Conservation (phyloP, 805 yeast species). For the Suhomyces faveliae region DNA sequence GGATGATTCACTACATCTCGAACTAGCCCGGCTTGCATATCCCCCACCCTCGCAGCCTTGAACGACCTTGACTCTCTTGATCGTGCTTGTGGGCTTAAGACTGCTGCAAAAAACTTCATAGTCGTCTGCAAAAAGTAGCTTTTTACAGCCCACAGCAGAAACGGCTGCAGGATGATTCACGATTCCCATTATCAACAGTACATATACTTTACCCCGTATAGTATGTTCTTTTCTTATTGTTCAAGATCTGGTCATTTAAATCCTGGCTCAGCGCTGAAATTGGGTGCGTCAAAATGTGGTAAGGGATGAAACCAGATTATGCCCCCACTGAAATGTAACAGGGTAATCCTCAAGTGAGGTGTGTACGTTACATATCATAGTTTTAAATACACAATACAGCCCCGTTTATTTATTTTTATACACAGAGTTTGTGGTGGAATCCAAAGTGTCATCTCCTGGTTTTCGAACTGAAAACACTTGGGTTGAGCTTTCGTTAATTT, state of each 20-base stretch:
- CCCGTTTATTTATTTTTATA: neutral
- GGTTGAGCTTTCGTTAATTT: neutral
- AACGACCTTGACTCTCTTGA: neutral
- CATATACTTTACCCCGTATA: neutral
- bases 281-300: neutral
- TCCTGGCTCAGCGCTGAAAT: slow-evolving; percentile 1
- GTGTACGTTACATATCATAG: neutral
- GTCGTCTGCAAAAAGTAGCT: neutral
- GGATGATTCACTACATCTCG: neutral
- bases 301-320: neutral
- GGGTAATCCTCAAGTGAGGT: neutral
- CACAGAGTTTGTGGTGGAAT: neutral
- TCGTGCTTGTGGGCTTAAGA: neutral
- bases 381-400: neutral
- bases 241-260: neutral
- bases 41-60: neutral
- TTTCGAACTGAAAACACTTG: slow-evolving; percentile 1
- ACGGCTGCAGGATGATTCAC: neutral
- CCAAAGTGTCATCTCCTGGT: neutral
- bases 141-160: neutral
- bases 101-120: neutral
- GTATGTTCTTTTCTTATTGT: neutral
- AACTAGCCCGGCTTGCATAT: neutral
- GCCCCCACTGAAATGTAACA: neutral
- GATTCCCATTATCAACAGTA: neutral